Evolutionary conservation across 1,284 basidiomycete genomes (phyloP), one percentile per base, ranked within the genome.

Genomic region (Thelephora terrestris): DNA sequence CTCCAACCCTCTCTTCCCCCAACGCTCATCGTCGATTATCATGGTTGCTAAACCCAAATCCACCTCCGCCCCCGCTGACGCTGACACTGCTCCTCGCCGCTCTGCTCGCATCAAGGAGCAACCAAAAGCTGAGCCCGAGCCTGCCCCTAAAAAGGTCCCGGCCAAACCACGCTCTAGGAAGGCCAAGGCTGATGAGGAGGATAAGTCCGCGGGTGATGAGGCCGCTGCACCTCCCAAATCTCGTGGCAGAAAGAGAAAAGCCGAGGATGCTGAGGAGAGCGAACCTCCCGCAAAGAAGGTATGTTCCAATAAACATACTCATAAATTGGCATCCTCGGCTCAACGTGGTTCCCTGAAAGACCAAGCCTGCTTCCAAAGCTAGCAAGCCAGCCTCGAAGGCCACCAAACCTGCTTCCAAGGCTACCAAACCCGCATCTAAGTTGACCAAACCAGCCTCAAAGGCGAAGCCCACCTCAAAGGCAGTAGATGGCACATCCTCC

Each of bases 31-130:
- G 29, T 32, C 29, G 29, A 32, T 32, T 9, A 32, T 14, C 12
- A 32, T 32, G 29, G 29, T 32, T 32, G 29, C 29, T 14, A 32
- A 32, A 32, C 29, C 29, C 14, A 32, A 32, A 32, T 32, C 29
- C 29, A 14, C 79, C 40, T 72, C 75, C 29, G 58, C 68, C 7
- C 48, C 68, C 36, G 56, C 66, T 27, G 65, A 69, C 16, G 59
- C 61, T 35, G 67, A 68, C 29, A 53, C 61, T 43, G 49, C 63
- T 17, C 79, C 82, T 44, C 81, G 83, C 62, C 82, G 84, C 63
- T 84, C 81, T 9, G 67, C 75, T 29, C 78, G 83, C 55, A 84
- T 86, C 67, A 84, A 85, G 63, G 81, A 79, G 18, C 71, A 75
- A 52, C 81, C 80, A 47, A 82, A 79, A 63, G 58, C 66, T 7